Evolutionary conservation across 768 basidiomycete species (phyloP).

Genomic region (Kwoniella newhampshirensis): DNA sequence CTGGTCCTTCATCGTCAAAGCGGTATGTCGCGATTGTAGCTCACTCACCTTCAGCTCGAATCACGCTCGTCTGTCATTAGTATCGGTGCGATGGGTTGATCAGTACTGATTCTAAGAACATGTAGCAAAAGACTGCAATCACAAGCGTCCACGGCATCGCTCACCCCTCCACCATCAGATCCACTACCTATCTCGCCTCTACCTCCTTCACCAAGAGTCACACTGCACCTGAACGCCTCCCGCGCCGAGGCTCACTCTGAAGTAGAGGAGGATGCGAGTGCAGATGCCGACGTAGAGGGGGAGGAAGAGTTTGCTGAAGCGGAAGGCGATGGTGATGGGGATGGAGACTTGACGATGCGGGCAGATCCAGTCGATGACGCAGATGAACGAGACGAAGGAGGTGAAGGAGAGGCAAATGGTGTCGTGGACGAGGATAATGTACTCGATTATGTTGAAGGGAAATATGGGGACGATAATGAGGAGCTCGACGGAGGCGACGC

Average conservation of each 20-base stretch:
- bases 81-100: too few relatives aligned
- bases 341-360: conserved; percentile 20
- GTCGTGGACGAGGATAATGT: conserved; percentile 8
- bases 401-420: background rate
- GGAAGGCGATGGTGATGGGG: conserved; percentile 10
- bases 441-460: background rate
- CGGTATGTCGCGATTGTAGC: background rate
- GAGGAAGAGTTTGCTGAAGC: background rate
- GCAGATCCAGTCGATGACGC: conserved; percentile 14
- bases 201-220: conserved; percentile 8
- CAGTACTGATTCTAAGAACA: background rate
- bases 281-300: background rate
- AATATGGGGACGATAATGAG: background rate
- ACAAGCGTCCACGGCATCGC: conserved; percentile 16
- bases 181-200: conserved; percentile 6
- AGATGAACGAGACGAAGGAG: background rate
- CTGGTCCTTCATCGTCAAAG: background rate
- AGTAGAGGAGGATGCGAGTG: background rate
- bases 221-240: conserved; percentile 1
- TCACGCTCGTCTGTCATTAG: too few relatives aligned
- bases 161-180: conserved; percentile 20
- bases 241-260: background rate
- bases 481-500: background rate
- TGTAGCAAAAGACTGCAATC: conserved; percentile 5
- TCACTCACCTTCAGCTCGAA: too few relatives aligned